Base-by-base conservation (phyloP, 108 stramenopile genomes). In the Cyclotella baltica region DNA sequence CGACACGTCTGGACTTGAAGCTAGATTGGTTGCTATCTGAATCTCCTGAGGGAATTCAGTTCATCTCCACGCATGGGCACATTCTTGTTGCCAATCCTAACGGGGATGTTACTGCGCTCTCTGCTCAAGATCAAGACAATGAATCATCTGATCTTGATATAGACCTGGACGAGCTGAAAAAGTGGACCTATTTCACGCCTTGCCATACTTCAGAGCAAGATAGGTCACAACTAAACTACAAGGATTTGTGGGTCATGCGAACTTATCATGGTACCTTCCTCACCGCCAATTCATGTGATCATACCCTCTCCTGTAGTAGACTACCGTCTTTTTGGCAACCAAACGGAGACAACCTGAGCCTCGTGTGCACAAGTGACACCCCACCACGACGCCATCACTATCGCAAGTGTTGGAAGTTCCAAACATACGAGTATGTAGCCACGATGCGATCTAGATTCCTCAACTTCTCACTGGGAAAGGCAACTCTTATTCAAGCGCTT, bases 301-400 rank as follows among this genome's bases (percentile, higher is more conserved):
- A 79, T 33, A 57, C 70, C 13, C 31, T 88, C 16, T 75, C 72
- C 15, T 78, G 80, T 35, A 83, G 86, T 25, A 72, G 62, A 35
- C 38, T 68, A 19, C 86, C 89, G 0, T 70, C 85, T 6, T 90
- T 87, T 66, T 90, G 89, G 89, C 81, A 85, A 72, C 62, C 76
- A 0, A 52, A 73, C 48, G 63, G 75, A 40, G 69, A 77, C 30
- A 59, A 80, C 10, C 73, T 86, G 10, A 82, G 84, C 28, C 78
- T 90, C 1, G 70, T 63, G 0, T 87, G 87, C 59, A 87, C 84
- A 0, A 62, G 36, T 27, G 87, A 90, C 22, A 76, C 84, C 0
- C 89, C 87, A 5, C 51, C 78, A 19, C 80, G 87, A 19, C 73
- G 84, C 10, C 75, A 85, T 22, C 87, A 87, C 57, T 83, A 85